These are phyloP conservation scores for Alternaria tenuissima DNA, from an alignment of 2,329 filamentous ascomycete genomes.

Conservation along the genomic window DNA sequence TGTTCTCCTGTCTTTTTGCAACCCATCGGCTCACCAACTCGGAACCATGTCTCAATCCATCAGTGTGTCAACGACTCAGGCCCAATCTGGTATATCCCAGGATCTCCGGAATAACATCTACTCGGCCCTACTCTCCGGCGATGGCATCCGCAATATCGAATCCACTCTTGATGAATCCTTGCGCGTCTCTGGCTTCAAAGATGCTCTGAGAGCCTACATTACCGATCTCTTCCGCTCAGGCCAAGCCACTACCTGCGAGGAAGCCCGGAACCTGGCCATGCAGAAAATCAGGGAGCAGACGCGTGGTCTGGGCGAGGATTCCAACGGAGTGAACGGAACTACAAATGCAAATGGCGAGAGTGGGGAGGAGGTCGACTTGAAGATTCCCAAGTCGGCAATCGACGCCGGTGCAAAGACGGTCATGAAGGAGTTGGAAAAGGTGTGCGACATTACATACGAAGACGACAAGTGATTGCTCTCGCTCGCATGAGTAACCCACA, in stretches of 20 bases:
- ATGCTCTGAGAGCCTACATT: conserved; percentile 63
- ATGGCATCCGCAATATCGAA: conserved; percentile 65
- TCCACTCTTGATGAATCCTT: conserved; percentile 62
- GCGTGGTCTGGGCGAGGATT: conserved; percentile 25
- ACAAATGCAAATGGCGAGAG: conserved; percentile 35
- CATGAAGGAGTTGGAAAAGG: conserved; percentile 60
- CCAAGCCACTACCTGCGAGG: conserved; percentile 64
- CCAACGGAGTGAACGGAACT: conserved; percentile 33
- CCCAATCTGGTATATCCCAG: conserved; percentile 53
- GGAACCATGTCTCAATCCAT: conserved; percentile 23
- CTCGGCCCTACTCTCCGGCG: conserved; percentile 56
- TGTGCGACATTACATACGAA: conserved; percentile 52
- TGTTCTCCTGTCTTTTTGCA: not conserved
- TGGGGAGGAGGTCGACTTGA: conserved; percentile 52
- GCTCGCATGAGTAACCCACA: not conserved
- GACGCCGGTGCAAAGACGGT: conserved; percentile 61
- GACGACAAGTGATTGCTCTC: conserved; percentile 24
- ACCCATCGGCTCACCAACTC: not conserved
- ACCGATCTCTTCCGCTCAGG: conserved; percentile 65
- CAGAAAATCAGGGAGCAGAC: conserved; percentile 43
- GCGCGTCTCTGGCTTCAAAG: conserved; percentile 66
- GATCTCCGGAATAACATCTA: conserved; percentile 54
- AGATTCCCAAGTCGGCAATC: conserved; percentile 59
- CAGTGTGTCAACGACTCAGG: conserved; percentile 44
- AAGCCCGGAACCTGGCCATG: conserved; percentile 63